Percentiles rank a stretch among this genome's conserved stretches.
Evolutionary conservation across 2,329 filamentous ascomycete genomes (phyloP).

Genomic region (Hypoxylon sp.): DNA sequence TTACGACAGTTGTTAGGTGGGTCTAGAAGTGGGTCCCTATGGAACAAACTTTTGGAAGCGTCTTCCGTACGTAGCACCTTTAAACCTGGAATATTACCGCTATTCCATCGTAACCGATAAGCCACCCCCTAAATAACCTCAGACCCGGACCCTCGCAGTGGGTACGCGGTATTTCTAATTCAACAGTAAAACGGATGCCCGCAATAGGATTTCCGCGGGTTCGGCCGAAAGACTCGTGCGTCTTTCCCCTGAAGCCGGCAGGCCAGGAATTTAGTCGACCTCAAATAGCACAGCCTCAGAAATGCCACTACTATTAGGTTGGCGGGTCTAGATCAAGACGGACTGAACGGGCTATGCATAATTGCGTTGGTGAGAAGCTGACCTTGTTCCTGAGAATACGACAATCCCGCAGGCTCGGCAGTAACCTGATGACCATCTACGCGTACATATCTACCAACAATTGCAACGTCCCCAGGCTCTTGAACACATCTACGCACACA

Average conservation of each 20-base stretch:
- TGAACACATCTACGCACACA: neutral
- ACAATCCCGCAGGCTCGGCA: constrained; percentile 28
- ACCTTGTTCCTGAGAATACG: constrained; percentile 29
- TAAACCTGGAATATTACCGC: constrained; percentile 8
- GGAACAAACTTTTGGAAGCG: too few relatives aligned
- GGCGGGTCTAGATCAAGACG: constrained; percentile 15
- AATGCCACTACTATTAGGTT: constrained; percentile 1
- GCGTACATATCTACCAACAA: constrained; percentile 1
- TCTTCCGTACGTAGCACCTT: constrained; percentile 13
- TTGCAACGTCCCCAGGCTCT: constrained; percentile 6
- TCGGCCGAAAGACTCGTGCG: constrained; percentile 1
- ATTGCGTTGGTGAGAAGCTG: constrained; percentile 2
- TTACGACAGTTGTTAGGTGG: too few relatives aligned
- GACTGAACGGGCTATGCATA: neutral
- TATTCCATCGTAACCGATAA: constrained; percentile 4
- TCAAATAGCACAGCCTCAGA: constrained; percentile 18
- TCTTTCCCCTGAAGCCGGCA: constrained; percentile 13
- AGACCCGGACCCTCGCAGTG: neutral
- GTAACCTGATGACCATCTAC: constrained; percentile 20
- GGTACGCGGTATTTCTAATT: neutral
- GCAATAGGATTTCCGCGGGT: constrained; percentile 3
- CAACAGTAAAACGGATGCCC: neutral
- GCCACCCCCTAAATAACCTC: too few relatives aligned
- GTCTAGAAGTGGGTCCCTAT: too few relatives aligned
- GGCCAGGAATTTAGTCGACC: neutral